Conservation (phyloP, 257 asterid species). For the Solanum corneliomulleri region DNA sequence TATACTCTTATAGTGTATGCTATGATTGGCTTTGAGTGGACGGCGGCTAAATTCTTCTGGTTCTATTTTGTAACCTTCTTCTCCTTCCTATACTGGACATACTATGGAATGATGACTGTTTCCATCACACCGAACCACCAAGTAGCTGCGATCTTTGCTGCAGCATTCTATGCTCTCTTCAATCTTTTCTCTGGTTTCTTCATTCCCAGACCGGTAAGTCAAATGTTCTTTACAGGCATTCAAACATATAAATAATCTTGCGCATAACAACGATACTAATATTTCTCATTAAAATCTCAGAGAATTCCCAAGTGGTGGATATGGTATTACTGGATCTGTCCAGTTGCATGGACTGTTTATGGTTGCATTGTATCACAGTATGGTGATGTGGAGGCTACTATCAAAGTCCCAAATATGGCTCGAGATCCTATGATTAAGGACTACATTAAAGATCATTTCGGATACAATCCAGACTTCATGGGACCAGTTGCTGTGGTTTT, state of each 20-base stretch:
- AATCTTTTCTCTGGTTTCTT: slow-evolving; percentile 54
- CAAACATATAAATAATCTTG: background rate
- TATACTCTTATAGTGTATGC: slow-evolving; percentile 39
- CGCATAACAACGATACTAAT: background rate
- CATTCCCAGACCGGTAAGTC: slow-evolving; percentile 54
- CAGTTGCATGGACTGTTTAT: slow-evolving; percentile 92
- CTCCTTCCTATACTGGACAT: slow-evolving; percentile 43
- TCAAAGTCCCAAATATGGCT: slow-evolving; percentile 30
- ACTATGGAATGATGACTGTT: slow-evolving; percentile 58
- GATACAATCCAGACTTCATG: slow-evolving; percentile 41
- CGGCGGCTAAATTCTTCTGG: slow-evolving; percentile 38
- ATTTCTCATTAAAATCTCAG: slow-evolving; percentile 25
- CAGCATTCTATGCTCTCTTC: slow-evolving; percentile 45
- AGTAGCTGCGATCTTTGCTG: slow-evolving; percentile 35
- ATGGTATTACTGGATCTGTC: slow-evolving; percentile 94
- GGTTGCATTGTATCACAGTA: slow-evolving; percentile 75
- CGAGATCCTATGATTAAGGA: slow-evolving; percentile 33
- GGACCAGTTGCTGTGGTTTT: slow-evolving; percentile 38
- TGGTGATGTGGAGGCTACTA: slow-evolving; percentile 41
- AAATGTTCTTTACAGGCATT: background rate
- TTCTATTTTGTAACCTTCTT: slow-evolving; percentile 43
- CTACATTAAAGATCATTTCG: slow-evolving; percentile 52
- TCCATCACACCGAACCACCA: slow-evolving; percentile 46
- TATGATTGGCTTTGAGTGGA: slow-evolving; percentile 47
- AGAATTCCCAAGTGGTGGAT: slow-evolving; percentile 89